Evolutionary conservation across 2,329 filamentous ascomycete genomes (phyloP).

Genomic region (Colletotrichum sp.): DNA sequence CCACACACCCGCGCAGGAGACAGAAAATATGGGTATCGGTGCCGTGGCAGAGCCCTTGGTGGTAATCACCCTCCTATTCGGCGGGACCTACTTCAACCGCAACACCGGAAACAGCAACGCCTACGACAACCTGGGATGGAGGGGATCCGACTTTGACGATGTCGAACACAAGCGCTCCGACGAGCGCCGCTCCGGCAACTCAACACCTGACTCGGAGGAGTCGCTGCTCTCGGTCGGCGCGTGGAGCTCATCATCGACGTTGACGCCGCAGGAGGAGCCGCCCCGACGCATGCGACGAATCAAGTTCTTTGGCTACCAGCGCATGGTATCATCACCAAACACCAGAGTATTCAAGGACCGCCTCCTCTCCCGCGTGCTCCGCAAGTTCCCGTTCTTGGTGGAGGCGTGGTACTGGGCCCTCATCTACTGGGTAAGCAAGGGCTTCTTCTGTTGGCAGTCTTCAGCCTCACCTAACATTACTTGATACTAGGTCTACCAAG

Average conservation of each 20-base stretch:
- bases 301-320: constrained; percentile 31
- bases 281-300: constrained; percentile 37
- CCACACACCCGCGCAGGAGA: background rate
- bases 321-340: constrained; percentile 63
- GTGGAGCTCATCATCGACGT: constrained; percentile 28
- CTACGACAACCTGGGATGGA: constrained; percentile 23
- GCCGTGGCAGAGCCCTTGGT: constrained; percentile 47
- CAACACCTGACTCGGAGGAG: constrained; percentile 17
- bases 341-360: constrained; percentile 64
- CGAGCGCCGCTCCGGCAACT: constrained; percentile 19
- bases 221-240: constrained; percentile 13
- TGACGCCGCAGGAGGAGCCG: constrained; percentile 31
- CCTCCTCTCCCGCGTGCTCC: constrained; percentile 67
- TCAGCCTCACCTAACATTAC: background rate
- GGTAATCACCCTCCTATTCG: constrained; percentile 47
- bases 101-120: constrained; percentile 38
- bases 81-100: constrained; percentile 49
- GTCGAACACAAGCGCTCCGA: constrained; percentile 41
- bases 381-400: constrained; percentile 73
- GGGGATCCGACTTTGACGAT: background rate
- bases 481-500: constrained; percentile 69
- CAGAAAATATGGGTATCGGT: constrained; percentile 40
- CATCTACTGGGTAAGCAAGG: constrained; percentile 75
- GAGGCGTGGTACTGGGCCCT: constrained; percentile 81
- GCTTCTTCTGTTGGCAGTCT: background rate